These are phyloP conservation scores for Podospora appendiculata DNA, from an alignment of 495 filamentous ascomycete genomes.

Conservation along the genomic window DNA sequence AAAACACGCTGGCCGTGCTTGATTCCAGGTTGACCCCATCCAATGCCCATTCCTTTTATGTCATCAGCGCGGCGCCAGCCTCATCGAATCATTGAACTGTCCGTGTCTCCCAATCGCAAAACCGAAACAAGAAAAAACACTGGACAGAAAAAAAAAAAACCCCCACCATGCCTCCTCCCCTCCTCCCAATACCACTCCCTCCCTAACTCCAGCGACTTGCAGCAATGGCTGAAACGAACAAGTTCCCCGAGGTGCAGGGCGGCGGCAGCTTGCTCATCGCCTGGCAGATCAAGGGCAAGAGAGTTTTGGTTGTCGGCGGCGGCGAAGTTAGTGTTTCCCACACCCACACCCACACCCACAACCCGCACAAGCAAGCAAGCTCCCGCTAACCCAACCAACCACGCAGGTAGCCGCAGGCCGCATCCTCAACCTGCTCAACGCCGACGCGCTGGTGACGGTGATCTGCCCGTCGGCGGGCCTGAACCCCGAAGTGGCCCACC, in stretches of 20 bases:
- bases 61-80: no score
- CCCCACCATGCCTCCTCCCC: no score
- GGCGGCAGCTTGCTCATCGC: constrained; percentile 90
- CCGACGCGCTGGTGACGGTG: constrained; percentile 83
- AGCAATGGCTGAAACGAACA: constrained; percentile 38
- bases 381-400: background rate
- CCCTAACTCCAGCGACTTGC: background rate
- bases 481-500: constrained; percentile 79
- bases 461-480: constrained; percentile 72
- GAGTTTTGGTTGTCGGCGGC: constrained; percentile 81
- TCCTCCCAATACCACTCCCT: no score
- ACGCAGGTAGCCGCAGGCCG: constrained; percentile 86
- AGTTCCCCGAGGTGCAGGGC: constrained; percentile 74
- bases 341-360: background rate
- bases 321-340: constrained; percentile 62
- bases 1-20: no score
- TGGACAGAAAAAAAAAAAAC: no score
- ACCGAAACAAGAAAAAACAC: no score
- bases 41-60: no score
- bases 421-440: constrained; percentile 86
- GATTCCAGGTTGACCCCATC: no score
- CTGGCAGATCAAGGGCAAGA: constrained; percentile 83
- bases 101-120: no score
- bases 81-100: no score
- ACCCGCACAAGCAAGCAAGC: no score